phyloP scores from a whole-genome alignment of 2,329 filamentous ascomycete genomes.

The Neofusicoccum cordaticola region DNA sequence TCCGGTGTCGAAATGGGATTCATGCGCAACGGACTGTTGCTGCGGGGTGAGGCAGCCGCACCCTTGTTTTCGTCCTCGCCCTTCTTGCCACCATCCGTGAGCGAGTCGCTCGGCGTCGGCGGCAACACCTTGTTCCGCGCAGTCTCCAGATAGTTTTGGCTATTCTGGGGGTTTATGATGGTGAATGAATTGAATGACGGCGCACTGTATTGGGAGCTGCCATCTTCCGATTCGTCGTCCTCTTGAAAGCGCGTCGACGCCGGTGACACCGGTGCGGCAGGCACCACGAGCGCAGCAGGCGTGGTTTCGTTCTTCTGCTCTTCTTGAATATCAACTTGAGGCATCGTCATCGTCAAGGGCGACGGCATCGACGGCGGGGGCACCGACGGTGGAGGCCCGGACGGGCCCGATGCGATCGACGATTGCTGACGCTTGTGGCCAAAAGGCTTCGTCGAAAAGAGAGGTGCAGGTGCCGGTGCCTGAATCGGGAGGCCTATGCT shows the following conservation, averaged over 20 bases:
- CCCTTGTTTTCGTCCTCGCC: neutral
- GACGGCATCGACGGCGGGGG: neutral
- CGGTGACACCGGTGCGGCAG: neutral
- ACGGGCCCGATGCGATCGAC: neutral
- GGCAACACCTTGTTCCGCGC: constrained; percentile 36
- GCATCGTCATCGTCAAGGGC: neutral
- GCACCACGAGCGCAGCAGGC: neutral
- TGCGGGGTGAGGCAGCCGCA: neutral
- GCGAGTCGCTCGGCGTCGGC: constrained; percentile 24
- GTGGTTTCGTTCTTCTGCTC: neutral
- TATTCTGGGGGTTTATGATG: constrained; percentile 25
- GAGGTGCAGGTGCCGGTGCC: neutral
- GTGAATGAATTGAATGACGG: constrained; percentile 1
- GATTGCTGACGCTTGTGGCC: neutral
- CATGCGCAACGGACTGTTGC: neutral
- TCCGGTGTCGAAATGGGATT: neutral
- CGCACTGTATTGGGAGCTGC: neutral
- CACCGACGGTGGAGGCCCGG: neutral
- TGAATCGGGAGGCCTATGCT: constrained; percentile 21
- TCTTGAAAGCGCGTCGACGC: constrained; percentile 8
- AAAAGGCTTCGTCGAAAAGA: neutral
- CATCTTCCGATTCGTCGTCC: neutral
- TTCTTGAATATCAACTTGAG: too few species aligned
- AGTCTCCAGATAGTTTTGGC: constrained; percentile 29
- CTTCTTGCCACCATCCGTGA: neutral